These are phyloP conservation scores for Capronia americana DNA, from an alignment of 2,329 filamentous ascomycete species.

Conservation along the genomic window DNA sequence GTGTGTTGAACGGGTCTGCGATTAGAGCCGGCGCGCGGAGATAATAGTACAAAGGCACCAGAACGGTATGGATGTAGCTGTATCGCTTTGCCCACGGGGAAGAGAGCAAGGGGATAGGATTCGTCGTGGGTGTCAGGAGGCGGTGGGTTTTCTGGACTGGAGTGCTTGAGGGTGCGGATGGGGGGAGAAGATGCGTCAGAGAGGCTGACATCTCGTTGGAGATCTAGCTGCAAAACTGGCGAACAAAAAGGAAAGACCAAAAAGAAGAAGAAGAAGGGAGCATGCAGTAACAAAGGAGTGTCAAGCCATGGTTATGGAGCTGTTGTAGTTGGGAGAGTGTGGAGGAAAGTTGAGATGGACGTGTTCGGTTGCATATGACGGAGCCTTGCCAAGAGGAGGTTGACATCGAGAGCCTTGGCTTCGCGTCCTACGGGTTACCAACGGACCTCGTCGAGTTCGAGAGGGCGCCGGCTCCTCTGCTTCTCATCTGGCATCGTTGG, in stretches of 20 bases:
- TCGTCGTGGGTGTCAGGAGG: constrained; percentile 37
- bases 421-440: no score
- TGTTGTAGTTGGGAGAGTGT: neutral
- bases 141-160: constrained; percentile 27
- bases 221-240: neutral
- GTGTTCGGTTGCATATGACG: no score
- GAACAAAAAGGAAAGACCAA: neutral
- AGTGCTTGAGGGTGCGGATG: constrained; percentile 11
- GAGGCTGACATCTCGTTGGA: constrained; percentile 21
- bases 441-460: no score
- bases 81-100: constrained; percentile 60
- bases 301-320: neutral
- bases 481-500: no score
- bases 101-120: constrained; percentile 56
- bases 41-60: constrained; percentile 70
- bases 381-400: no score
- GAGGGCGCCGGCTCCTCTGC: no score
- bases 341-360: neutral
- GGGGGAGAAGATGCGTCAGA: constrained; percentile 33
- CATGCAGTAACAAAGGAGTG: neutral
- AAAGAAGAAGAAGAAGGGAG: neutral
- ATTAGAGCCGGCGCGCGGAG: constrained; percentile 72
- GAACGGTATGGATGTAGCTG: constrained; percentile 70
- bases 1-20: constrained; percentile 69
- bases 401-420: no score